A percentile compares a stretch with the other conserved stretches of the same genome.
These are phyloP conservation scores for Arabis alpina DNA, from an alignment of 345 rosid genomes.

Conservation along the genomic window DNA sequence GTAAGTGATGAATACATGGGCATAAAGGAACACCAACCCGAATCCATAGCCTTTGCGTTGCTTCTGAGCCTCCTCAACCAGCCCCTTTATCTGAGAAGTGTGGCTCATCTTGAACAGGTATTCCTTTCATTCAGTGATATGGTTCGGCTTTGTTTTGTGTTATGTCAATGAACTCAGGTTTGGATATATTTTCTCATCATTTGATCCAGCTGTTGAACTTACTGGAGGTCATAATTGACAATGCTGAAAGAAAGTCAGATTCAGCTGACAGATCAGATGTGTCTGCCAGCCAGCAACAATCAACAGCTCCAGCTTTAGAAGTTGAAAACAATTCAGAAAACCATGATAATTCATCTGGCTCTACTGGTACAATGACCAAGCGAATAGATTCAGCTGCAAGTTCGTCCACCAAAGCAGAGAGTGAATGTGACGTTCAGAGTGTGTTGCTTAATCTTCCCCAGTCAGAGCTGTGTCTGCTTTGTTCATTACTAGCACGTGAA, in stretches of 20 bases:
- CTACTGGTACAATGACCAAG: constrained; percentile 49
- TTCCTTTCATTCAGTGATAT: constrained; percentile 22
- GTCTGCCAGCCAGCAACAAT: constrained; percentile 50
- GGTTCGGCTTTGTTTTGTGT: constrained; percentile 14
- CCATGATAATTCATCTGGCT: constrained; percentile 45
- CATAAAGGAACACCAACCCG: constrained; percentile 48
- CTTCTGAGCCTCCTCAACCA: constrained; percentile 91
- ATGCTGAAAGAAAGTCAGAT: constrained; percentile 62
- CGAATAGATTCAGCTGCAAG: constrained; percentile 50
- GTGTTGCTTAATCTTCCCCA: constrained; percentile 75
- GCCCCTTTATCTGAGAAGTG: constrained; percentile 89
- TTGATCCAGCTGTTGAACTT: constrained; percentile 78
- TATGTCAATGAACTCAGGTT: constrained; percentile 10
- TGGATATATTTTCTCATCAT: constrained; percentile 13
- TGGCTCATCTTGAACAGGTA: constrained; percentile 99
- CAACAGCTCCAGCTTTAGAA: constrained; percentile 52
- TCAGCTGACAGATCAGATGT: constrained; percentile 54
- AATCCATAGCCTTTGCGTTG: constrained; percentile 63
- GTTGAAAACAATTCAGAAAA: constrained; percentile 48
- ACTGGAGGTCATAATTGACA: constrained; percentile 84
- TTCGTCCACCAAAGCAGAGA: constrained; percentile 48
- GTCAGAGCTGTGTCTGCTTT: constrained; percentile 79
- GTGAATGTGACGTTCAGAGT: constrained; percentile 62
- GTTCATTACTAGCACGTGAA: constrained; percentile 94
- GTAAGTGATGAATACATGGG: constrained; percentile 54